Evolutionary conservation across 1,284 basidiomycete genomes (phyloP).

Genomic region (Rhizopogon hawkerae): DNA sequence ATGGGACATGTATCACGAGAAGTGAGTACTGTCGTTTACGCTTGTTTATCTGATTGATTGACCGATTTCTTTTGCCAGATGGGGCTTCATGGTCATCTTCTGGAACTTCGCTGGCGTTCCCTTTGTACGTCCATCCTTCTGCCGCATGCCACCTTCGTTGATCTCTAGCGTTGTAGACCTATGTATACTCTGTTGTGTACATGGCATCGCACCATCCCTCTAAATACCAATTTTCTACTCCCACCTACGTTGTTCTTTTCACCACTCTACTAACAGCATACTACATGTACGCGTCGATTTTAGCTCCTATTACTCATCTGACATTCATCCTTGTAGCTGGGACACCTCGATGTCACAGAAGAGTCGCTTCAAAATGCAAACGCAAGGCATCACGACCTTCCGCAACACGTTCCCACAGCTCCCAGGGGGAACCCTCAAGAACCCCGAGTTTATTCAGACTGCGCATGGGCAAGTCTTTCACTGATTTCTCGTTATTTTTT

Average conservation of each 20-base stretch:
- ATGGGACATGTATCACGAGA: constrained; percentile 99
- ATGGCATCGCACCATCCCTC: constrained; percentile 93
- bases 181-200: constrained; percentile 95
- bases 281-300: constrained; percentile 49
- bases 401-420: constrained; percentile 93
- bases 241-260: constrained; percentile 65
- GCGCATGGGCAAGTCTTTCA: constrained; percentile 64
- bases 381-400: constrained; percentile 79
- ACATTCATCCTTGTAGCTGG: constrained; percentile 46
- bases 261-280: constrained; percentile 77
- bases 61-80: constrained; percentile 29
- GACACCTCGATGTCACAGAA: constrained; percentile 97
- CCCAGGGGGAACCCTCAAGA: constrained; percentile 77
- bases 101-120: constrained; percentile 96
- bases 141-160: constrained; percentile 2
- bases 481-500: background rate
- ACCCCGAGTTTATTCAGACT: constrained; percentile 91
- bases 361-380: constrained; percentile 96
- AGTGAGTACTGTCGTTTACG: constrained; percentile 34
- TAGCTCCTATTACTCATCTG: constrained; percentile 13
- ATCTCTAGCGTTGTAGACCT: constrained; percentile 57
- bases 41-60: background rate
- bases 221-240: constrained; percentile 80
- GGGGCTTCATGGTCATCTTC: constrained; percentile 94
- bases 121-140: constrained; percentile 46